Conservation (phyloP, 2,329 filamentous ascomycete species). For the Phoma sp. region DNA sequence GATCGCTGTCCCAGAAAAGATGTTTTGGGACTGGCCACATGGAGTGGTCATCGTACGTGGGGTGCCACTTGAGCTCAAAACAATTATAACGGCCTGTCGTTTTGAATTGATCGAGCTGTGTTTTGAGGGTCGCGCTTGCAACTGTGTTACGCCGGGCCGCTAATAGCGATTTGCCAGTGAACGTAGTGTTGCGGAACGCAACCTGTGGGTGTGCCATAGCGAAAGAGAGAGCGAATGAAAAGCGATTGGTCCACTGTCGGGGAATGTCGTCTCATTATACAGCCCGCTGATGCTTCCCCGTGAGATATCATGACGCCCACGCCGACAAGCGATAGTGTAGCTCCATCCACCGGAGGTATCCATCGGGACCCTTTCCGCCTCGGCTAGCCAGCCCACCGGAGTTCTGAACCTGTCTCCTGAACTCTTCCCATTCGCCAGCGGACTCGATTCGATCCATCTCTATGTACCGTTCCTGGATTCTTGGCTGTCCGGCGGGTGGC, state of each 20-base stretch:
- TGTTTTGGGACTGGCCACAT: conserved; percentile 64
- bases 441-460: neutral
- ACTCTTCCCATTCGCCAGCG: neutral
- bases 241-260: neutral
- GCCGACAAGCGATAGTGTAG: neutral
- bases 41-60: conserved; percentile 58
- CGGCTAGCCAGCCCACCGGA: neutral
- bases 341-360: neutral
- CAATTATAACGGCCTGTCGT: conserved; percentile 51
- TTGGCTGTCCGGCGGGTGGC: neutral
- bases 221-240: neutral
- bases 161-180: conserved; percentile 14
- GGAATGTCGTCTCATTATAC: neutral
- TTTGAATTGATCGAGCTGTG: conserved; percentile 19
- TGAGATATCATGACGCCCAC: neutral
- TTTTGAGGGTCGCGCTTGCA: conserved; percentile 12
- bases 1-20: conserved; percentile 65
- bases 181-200: conserved; percentile 15
- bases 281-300: neutral
- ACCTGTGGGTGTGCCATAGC: conserved; percentile 14
- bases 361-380: neutral
- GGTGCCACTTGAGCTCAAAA: conserved; percentile 65
- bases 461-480: too few relatives aligned
- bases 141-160: conserved; percentile 17
- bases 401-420: neutral